Conservation (phyloP, 2,329 filamentous ascomycete species). For the Verticillium nubilum region DNA sequence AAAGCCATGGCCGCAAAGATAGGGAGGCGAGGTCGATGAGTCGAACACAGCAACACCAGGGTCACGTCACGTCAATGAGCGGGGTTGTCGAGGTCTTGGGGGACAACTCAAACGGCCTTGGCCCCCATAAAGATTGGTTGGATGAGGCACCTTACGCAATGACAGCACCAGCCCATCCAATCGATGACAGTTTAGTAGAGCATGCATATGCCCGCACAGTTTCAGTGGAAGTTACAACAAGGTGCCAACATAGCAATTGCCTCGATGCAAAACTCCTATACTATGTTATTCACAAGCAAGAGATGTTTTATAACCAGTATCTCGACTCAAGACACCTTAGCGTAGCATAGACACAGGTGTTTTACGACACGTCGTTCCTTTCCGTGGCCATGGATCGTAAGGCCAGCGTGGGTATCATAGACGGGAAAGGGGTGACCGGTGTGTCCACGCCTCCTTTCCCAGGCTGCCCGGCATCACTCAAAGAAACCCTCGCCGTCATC, state of each 20-base stretch:
- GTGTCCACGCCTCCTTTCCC: not conserved
- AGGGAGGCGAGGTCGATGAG: not conserved
- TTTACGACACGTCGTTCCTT: not conserved
- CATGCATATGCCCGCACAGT: not conserved
- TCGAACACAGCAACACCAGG: not conserved
- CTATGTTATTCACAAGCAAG: not conserved
- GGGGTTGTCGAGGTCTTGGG: not conserved
- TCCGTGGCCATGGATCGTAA: not conserved
- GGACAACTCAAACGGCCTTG: not conserved
- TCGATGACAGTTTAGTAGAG: not conserved
- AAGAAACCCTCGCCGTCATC: conserved; percentile 56
- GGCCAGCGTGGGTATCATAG: not conserved
- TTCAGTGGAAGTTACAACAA: not conserved
- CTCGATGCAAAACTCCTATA: not conserved
- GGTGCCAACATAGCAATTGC: not conserved
- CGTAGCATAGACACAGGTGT: not conserved
- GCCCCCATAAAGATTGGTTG: too few species aligned
- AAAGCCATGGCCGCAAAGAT: not conserved
- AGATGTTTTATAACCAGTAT: not conserved
- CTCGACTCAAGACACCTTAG: not conserved
- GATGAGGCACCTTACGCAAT: too few species aligned
- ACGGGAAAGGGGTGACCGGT: not conserved
- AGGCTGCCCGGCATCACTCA: conserved; percentile 27
- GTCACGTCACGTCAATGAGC: not conserved
- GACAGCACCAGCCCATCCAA: not conserved